Base-by-base conservation (phyloP, 768 basidiomycete species). In the Kwoniella shandongensis region DNA sequence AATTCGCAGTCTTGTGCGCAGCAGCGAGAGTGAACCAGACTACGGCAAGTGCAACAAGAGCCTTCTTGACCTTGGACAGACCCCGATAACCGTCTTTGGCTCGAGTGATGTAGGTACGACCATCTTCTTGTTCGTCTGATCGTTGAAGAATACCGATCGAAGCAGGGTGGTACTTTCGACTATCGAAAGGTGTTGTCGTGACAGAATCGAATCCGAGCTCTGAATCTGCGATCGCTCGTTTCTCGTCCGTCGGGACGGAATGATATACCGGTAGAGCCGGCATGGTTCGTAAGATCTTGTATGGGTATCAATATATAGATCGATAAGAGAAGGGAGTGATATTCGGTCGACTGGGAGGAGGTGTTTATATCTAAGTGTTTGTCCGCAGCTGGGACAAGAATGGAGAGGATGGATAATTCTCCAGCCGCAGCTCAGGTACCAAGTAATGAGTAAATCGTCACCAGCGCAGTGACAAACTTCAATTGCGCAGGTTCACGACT, bases 31-130 rank as follows among this genome's bases (percentile, higher is more conserved):
- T 45, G 29, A 58, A 58, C 48, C 48, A 56, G 0, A 50, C 54
- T 6, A 61, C 3, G 12, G 44, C 49, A 15, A 50, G 35, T 15
- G 44, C 53, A n/a, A 50, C 18, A 17, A 61, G 44, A 32, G 54
- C 50, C 38, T 56, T 61, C 42, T 61, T 55, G n/a, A 35, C 26
- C 38, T 61, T 61, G n/a, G 59, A 56, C 4, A 51, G 25, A 7
- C 49, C 47, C 23, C 36, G 25, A 12, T 30, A 32, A 4, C 39
- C 20, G 17, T 38, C 35, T 26, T 46, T 51, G 22, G 49, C 39
- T 15, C 45, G 47, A 18, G 46, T 20, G 20, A 8, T 18, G 6
- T 26, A 26, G 25, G 18, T 40, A 20, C 26, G 8, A 10, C 30
- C 29, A 22, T 18, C 30, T 17, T n/a, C 12, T 20, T 15, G 44